phyloP scores from a whole-genome alignment of 345 rosid species.

The Salix suchowensis region DNA sequence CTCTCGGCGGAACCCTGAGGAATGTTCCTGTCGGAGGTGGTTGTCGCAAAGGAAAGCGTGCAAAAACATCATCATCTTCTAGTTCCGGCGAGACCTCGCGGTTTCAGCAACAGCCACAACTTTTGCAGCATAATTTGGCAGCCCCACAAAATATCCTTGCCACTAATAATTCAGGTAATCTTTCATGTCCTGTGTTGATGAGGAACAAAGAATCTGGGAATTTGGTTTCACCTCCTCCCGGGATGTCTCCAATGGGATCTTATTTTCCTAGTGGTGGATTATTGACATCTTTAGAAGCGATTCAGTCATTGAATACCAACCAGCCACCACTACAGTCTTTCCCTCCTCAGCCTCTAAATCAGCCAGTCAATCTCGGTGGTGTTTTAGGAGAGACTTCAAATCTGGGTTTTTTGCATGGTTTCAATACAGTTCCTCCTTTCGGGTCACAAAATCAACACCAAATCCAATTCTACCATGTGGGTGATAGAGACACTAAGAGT shows the following conservation, averaged over 20 bases:
- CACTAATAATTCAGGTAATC: constrained; percentile 14
- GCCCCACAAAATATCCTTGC: constrained; percentile 12
- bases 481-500: constrained; percentile 7
- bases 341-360: constrained; percentile 11
- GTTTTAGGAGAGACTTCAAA: constrained; percentile 27
- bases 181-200: constrained; percentile 7
- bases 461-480: constrained; percentile 23
- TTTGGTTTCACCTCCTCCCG: constrained; percentile 18
- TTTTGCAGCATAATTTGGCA: not conserved
- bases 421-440: constrained; percentile 12
- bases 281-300: constrained; percentile 8
- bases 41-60: constrained; percentile 50
- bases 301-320: constrained; percentile 17
- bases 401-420: constrained; percentile 37
- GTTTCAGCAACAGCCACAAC: constrained; percentile 5
- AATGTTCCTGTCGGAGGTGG: constrained; percentile 72
- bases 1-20: constrained; percentile 67
- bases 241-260: constrained; percentile 20
- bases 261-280: constrained; percentile 27
- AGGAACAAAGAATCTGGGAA: constrained; percentile 11
- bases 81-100: constrained; percentile 24
- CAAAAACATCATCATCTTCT: constrained; percentile 28
- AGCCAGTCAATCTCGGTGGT: constrained; percentile 9
- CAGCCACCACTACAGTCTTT: constrained; percentile 13
- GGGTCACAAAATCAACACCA: constrained; percentile 25